phyloP scores from a whole-genome alignment of 306 rosid genomes.

The Gastrolobium villosum region DNA sequence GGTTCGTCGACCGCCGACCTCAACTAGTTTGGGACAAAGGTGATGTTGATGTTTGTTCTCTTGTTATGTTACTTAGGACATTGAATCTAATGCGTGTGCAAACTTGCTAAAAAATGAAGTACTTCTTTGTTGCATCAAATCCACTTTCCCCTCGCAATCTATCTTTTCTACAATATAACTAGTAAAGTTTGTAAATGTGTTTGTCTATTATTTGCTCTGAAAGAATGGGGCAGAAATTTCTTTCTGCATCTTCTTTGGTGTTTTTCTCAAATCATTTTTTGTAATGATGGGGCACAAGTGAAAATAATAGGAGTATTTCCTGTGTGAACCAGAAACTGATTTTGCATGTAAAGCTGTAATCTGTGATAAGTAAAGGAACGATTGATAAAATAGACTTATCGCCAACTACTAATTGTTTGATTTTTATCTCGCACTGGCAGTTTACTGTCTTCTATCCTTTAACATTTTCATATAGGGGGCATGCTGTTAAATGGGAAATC shows the following conservation, averaged over 20 bases:
- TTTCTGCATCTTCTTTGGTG: neutral
- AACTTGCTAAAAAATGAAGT: constrained; percentile 7
- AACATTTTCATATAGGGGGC: neutral
- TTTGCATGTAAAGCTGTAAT: constrained; percentile 25
- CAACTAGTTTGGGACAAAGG: no score
- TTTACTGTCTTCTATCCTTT: constrained; percentile 19
- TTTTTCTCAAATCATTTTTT: constrained; percentile 1
- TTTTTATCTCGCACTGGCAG: constrained; percentile 6
- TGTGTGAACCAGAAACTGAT: constrained; percentile 10
- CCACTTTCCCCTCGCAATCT: constrained; percentile 10
- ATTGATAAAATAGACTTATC: constrained; percentile 11
- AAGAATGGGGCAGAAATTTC: neutral
- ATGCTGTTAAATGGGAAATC: constrained; percentile 16
- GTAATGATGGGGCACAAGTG: neutral
- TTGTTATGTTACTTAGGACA: constrained; percentile 7
- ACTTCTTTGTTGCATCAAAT: constrained; percentile 15
- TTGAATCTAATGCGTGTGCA: constrained; percentile 8
- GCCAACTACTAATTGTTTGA: neutral
- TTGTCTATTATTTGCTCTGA: constrained; percentile 19
- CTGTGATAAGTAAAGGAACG: constrained; percentile 1
- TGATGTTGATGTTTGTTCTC: neutral
- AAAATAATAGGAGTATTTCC: neutral
- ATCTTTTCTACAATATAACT: neutral
- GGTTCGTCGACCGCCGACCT: no score
- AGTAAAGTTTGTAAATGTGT: constrained; percentile 4